Conservation (phyloP, 306 rosid species). For the Vigna nakashimae region DNA sequence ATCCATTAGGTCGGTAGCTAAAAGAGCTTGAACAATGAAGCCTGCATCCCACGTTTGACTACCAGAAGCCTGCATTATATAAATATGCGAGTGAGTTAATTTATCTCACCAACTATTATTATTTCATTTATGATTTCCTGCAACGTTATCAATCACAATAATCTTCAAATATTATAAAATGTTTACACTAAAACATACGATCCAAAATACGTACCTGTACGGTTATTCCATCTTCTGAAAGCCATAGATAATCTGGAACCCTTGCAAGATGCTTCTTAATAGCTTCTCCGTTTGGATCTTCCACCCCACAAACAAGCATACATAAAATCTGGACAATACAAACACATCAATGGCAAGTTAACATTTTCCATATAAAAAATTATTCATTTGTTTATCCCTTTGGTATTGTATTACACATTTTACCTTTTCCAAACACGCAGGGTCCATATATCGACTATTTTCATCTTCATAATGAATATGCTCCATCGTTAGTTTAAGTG, state of each 20-base stretch:
- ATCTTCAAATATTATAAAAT: not conserved
- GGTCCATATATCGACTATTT: not conserved
- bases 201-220: not conserved
- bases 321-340: not conserved
- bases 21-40: not conserved
- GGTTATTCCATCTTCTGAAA: not conserved
- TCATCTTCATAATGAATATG: not conserved
- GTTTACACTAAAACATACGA: no score
- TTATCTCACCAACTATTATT: not conserved
- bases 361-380: no score
- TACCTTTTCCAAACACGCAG: not conserved
- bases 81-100: no score
- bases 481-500: not conserved
- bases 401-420: not conserved
- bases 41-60: conserved; percentile 71
- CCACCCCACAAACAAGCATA: not conserved
- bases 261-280: not conserved
- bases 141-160: no score
- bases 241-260: not conserved
- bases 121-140: no score
- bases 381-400: no score
- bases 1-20: not conserved
- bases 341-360: no score
- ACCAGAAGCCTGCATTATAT: conserved; percentile 55
- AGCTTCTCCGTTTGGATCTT: not conserved